phyloP scores from a whole-genome alignment of 495 filamentous ascomycete genomes.

The Neurospora tetrasperma region DNA sequence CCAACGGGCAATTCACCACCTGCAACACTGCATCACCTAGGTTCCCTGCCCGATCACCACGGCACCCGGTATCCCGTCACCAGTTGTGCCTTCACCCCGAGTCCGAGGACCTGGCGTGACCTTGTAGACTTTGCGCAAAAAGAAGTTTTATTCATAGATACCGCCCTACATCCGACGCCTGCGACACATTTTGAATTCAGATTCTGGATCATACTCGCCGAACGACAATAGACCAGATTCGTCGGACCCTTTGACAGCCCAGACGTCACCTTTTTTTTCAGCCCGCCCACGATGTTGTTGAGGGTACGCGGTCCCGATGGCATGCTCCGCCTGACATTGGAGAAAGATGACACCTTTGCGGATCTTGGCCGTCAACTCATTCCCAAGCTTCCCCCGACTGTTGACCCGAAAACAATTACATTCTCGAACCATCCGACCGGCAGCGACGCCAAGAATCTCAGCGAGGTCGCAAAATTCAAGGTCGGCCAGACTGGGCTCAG shows the following conservation, averaged over 20 bases:
- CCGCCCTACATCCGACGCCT: not conserved
- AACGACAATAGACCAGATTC: not conserved
- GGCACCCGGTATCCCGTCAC: not conserved
- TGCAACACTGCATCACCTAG: not conserved
- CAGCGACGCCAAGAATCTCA: constrained; percentile 61
- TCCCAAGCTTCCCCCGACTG: constrained; percentile 41
- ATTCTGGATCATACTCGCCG: not conserved
- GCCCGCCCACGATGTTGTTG: constrained; percentile 46
- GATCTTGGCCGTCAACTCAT: constrained; percentile 39
- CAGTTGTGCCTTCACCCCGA: not conserved
- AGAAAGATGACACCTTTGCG: constrained; percentile 45
- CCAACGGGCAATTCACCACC: not conserved
- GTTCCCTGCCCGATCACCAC: not conserved
- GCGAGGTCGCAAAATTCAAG: constrained; percentile 53
- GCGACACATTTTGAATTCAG: not conserved
- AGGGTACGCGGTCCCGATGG: constrained; percentile 61
- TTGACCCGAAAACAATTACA: constrained; percentile 62
- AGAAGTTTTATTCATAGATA: not conserved
- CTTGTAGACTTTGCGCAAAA: not conserved
- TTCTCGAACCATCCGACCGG: constrained; percentile 72
- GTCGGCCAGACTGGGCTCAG: constrained; percentile 62
- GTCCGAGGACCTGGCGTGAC: not conserved
- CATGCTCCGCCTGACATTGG: constrained; percentile 54
- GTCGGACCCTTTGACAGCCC: not conserved
- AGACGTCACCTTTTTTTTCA: not conserved